A percentile compares a stretch with the other conserved stretches of the same genome.
Evolutionary conservation across 306 rosid species (phyloP).

Genomic region (Medicago lupulina): DNA sequence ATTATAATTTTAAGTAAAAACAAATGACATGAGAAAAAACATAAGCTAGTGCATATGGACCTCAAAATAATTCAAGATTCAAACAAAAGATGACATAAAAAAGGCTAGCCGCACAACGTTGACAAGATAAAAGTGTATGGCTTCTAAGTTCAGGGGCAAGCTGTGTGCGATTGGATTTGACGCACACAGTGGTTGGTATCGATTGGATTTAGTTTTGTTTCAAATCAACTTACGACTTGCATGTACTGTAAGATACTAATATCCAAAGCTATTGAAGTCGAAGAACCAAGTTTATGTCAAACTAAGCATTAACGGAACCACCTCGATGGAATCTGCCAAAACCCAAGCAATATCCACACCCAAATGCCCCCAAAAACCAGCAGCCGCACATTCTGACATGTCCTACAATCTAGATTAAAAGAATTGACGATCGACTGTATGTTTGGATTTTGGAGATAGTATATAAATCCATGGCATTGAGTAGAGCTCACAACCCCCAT

Average conservation of each 20-base stretch:
- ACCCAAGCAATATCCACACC: conserved; percentile 25
- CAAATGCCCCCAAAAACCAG: conserved; percentile 26
- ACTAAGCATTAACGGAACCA: conserved; percentile 16
- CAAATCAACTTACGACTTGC: no score
- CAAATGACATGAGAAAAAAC: neutral
- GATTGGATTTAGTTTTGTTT: no score
- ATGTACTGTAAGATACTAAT: no score
- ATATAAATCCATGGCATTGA: conserved; percentile 3
- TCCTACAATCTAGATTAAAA: no score
- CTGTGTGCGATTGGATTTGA: neutral
- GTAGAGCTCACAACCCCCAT: neutral
- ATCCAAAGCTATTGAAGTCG: neutral
- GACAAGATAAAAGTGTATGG: neutral
- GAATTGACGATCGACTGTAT: no score
- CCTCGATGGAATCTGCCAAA: conserved; percentile 12
- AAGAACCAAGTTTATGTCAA: neutral
- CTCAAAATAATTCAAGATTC: neutral
- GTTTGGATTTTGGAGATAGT: neutral
- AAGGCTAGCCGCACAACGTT: neutral
- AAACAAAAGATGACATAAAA: neutral
- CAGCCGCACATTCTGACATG: neutral
- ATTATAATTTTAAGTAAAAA: neutral
- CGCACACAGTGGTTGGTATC: no score
- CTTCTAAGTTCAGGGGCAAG: neutral
- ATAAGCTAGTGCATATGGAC: neutral